Base-by-base conservation (phyloP, 768 basidiomycete genomes). In the Daedaleopsis nitida region DNA sequence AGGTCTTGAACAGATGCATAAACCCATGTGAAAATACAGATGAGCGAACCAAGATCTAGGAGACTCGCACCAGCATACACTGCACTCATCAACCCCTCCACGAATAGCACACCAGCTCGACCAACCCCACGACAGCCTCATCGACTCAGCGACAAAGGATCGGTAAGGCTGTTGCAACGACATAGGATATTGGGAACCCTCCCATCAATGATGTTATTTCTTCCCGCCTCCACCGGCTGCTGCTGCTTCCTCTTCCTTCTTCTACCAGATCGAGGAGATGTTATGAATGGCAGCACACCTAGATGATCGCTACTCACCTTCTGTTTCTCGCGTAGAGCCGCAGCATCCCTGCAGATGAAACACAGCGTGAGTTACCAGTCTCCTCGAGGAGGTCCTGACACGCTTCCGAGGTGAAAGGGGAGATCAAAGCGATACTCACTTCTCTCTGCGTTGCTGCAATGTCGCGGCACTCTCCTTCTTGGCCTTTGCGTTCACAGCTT, bases 281-380 rank as follows among this genome's bases (percentile, higher is more conserved):
- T 47, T 47, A 49, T 2, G 55, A 57, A 16, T 16, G 27, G 45
- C 5, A 13, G 19, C 3, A n/a, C 16, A 47, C n/a, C 10, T 10
- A 19, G 45, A 47, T 11, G n/a, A n/a, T 10, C 45, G 7, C 24
- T 32, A 44, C 78, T 44, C 75, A 86, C 91, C 87, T 88, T 90
- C 73, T 92, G 91, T 72, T 93, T 93, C 62, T 85, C 84, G 58
- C 87, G 82, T 61, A 93, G 72, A 48, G 83, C 83, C 67, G 87
- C 87, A 45, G 91, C 90, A 73, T 93, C 90, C 59, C 91, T 93
- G 69, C 16, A 65, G 59, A 65, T 64, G 39, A 42, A 32, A 57
- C 58, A 54, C 23, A 39, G 49, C 58, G 64, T 59, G 53, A 58
- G 27, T 32, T 3, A 32, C 27, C 27, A 7, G 27, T 32, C 27